A percentile compares a stretch with the other conserved stretches of the same genome.
phyloP scores from a whole-genome alignment of 2,329 filamentous ascomycete species.

The Polytolypa hystricis region DNA sequence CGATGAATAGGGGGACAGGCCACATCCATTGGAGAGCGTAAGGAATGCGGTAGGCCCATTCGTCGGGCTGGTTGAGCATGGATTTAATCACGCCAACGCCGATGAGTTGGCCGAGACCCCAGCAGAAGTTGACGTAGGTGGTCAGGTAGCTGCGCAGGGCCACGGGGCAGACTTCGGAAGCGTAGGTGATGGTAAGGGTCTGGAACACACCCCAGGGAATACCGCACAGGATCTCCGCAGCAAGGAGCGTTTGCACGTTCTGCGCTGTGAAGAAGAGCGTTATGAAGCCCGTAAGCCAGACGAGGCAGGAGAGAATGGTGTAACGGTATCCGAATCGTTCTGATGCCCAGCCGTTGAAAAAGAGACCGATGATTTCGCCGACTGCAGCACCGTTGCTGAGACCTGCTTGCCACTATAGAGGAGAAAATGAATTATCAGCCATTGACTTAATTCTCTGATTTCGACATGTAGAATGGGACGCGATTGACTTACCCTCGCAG shows the following conservation, averaged over 20 bases:
- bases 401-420: conserved; percentile 34
- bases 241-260: conserved; percentile 37
- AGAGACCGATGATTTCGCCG: conserved; percentile 40
- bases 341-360: conserved; percentile 41
- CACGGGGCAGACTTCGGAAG: conserved; percentile 38
- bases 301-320: conserved; percentile 38
- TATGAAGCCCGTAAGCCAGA: conserved; percentile 37
- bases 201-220: conserved; percentile 44
- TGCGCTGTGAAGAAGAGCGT: conserved; percentile 42
- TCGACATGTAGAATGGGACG: conserved; percentile 4
- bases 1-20: conserved; percentile 39
- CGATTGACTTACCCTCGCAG: conserved; percentile 24
- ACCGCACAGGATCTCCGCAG: conserved; percentile 41
- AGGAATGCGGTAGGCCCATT: conserved; percentile 44
- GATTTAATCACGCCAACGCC: conserved; percentile 41
- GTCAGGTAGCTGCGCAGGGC: conserved; percentile 35
- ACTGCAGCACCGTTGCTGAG: conserved; percentile 34
- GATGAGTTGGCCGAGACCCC: conserved; percentile 40
- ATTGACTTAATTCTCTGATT: conserved; percentile 5
- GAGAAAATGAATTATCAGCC: conserved; percentile 4
- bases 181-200: conserved; percentile 37
- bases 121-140: conserved; percentile 38
- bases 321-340: conserved; percentile 43
- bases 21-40: conserved; percentile 45
- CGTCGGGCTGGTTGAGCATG: conserved; percentile 34